Evolutionary conservation across 2,329 filamentous ascomycete genomes (phyloP), one percentile per base, ranked within the genome.

Genomic region (Pestalotiopsis sp.): DNA sequence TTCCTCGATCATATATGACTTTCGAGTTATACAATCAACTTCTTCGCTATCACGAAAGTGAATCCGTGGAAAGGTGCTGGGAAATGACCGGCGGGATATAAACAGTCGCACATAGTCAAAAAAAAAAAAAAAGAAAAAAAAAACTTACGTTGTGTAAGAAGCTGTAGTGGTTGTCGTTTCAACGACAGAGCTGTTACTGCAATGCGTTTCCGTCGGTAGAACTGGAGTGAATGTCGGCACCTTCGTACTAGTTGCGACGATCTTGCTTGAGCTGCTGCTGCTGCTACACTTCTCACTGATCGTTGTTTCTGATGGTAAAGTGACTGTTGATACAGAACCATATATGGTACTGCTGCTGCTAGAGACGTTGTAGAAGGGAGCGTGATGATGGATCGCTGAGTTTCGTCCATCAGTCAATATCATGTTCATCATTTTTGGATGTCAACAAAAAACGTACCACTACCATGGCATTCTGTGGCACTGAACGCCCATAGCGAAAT

Each of bases 401-500:
- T 20, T 66, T 59, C 45, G 3, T 6, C 36, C 57, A 63, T 73
- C 64, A 73, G 66, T 70, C 17, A 12, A 12, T 58, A 20, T 36
- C 2, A 14, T 45, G n/a, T 65, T 20, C 2, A 27, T 17, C 52
- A 38, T 62, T 45, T 5, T 31, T 12, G 27, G 7, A 41, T 58
- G n/a, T 36, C 31, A 64, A 41, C 68, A n/a, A 3, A 64, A 41
- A 57, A 70, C 70, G 57, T 73, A 77, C 75, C 70, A 69, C 67
- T 62, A 14, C 69, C 66, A 31, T 70, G 64, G 39, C 64, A 69
- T 20, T 69, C 69, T 12, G 66, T 72, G 25, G 66, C 74, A 20
- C 70, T 52, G 20, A 72, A 68, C n/a, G 69, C 36, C n/a, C 77
- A 59, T 25, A 78, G 60, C 31, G 70, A 73, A 7, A 75, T 14